Conservation (phyloP, 805 yeast species). For the Dipodascus albidus region DNA sequence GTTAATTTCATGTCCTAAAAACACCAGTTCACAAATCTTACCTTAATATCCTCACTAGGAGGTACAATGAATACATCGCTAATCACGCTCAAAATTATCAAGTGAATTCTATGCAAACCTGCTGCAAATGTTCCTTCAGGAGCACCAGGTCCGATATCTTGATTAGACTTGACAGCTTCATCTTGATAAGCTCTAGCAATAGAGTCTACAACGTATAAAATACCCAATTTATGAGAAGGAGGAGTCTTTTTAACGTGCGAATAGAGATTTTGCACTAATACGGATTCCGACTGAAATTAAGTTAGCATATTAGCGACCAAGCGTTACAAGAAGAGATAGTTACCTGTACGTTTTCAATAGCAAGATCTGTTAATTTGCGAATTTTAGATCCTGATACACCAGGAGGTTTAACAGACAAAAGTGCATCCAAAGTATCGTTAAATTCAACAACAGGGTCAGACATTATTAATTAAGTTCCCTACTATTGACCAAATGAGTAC, state of each 20-base stretch:
- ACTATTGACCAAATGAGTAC: neutral
- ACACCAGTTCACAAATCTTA: slow-evolving; percentile 4
- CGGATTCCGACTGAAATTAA: slow-evolving; percentile 34
- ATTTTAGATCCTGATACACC: slow-evolving; percentile 96
- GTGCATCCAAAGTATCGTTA: slow-evolving; percentile 17
- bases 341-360: slow-evolving; percentile 50
- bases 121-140: slow-evolving; percentile 65
- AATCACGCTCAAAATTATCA: slow-evolving; percentile 50
- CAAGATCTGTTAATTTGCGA: slow-evolving; percentile 69
- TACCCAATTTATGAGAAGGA: slow-evolving; percentile 77
- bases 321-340: neutral
- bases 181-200: slow-evolving; percentile 78
- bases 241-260: slow-evolving; percentile 64
- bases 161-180: slow-evolving; percentile 48
- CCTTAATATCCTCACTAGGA: slow-evolving; percentile 41
- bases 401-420: slow-evolving; percentile 37
- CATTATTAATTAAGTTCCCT: neutral
- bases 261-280: slow-evolving; percentile 45
- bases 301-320: slow-evolving; percentile 2
- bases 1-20: neutral
- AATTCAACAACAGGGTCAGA: slow-evolving; percentile 13
- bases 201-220: slow-evolving; percentile 85
- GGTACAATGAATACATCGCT: slow-evolving; percentile 42
- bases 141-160: slow-evolving; percentile 37
- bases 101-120: slow-evolving; percentile 55